Conservation (phyloP, 1,284 basidiomycete species). For the Farysia itapuensis region DNA sequence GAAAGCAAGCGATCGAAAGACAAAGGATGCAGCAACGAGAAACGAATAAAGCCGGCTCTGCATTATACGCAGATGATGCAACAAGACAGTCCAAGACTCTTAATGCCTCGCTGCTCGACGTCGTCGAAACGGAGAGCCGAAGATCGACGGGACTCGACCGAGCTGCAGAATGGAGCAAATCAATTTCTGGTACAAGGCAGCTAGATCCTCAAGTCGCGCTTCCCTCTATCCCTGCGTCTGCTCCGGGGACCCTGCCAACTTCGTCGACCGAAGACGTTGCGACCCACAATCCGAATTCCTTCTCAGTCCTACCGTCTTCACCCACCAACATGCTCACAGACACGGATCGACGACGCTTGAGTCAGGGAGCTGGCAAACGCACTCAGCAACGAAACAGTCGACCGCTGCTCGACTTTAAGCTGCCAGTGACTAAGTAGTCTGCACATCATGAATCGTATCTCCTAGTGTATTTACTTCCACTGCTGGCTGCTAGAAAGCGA, state of each 20-base stretch:
- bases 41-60: conserved; percentile 16
- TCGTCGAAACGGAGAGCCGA: conserved; percentile 19
- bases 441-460: too few species aligned
- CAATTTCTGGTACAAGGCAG: conserved; percentile 21
- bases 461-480: too few species aligned
- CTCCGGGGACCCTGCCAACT: not conserved
- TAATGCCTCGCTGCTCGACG: conserved; percentile 25
- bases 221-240: too few species aligned
- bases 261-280: conserved; percentile 3
- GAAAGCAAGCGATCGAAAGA: conserved; percentile 22
- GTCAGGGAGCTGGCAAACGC: conserved; percentile 32
- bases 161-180: conserved; percentile 31
- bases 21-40: conserved; percentile 32
- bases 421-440: conserved; percentile 9
- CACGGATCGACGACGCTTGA: conserved; percentile 33
- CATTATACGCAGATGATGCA: conserved; percentile 5
- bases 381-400: conserved; percentile 16
- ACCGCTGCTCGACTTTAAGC: conserved; percentile 27
- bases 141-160: conserved; percentile 3
- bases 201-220: too few species aligned
- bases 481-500: too few species aligned
- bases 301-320: conserved; percentile 9
- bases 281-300: conserved; percentile 6
- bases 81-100: conserved; percentile 5
- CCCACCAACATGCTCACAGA: conserved; percentile 20